These are phyloP conservation scores for Nannochloris sp. DNA, from an alignment of 139 green algal species.

Conservation along the genomic window DNA sequence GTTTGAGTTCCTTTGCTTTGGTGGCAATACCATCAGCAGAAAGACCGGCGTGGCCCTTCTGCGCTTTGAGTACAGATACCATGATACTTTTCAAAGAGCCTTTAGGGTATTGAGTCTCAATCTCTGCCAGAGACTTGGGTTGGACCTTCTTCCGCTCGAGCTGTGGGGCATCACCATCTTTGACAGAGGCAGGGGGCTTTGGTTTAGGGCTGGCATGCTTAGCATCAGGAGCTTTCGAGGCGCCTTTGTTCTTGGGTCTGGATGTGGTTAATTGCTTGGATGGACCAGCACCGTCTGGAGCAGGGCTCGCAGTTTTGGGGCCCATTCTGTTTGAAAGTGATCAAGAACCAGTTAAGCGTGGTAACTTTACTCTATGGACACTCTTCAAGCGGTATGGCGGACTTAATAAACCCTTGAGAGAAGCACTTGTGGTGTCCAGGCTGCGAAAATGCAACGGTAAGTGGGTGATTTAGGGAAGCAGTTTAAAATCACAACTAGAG, in stretches of 20 bases:
- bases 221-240: not conserved
- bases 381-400: too few species aligned
- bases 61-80: conserved; percentile 10
- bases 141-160: not conserved
- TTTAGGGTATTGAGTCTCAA: conserved; percentile 18
- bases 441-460: too few species aligned
- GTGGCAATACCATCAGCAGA: conserved; percentile 2
- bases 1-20: conserved; percentile 13
- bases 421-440: too few species aligned
- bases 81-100: conserved; percentile 10
- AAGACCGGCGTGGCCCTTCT: not conserved
- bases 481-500: too few species aligned
- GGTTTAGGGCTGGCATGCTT: not conserved
- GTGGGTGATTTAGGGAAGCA: too few species aligned
- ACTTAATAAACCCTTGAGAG: too few species aligned
- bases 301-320: too few species aligned
- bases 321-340: too few species aligned
- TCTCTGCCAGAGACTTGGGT: conserved; percentile 10
- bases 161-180: not conserved
- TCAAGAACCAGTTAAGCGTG: too few species aligned
- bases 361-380: too few species aligned
- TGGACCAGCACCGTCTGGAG: not conserved
- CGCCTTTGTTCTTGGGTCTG: conserved; percentile 2
- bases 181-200: too few species aligned
- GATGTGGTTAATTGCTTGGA: not conserved